Conservation (phyloP, 2,329 filamentous ascomycete species). For the Pestalotiopsis sp. region DNA sequence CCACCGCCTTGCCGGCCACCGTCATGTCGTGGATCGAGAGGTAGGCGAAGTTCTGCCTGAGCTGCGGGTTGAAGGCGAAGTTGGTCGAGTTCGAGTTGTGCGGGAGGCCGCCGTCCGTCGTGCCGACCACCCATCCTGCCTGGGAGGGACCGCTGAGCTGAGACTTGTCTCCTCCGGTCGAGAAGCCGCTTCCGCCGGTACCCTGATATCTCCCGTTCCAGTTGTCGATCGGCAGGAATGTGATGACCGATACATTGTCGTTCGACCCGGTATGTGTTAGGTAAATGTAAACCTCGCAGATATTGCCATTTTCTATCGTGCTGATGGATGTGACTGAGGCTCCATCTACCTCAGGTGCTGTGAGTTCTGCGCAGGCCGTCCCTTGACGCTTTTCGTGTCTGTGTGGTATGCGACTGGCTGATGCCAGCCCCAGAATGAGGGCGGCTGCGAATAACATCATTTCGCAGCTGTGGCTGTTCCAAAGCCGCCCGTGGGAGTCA, state of each 20-base stretch:
- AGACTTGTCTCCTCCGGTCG: constrained; percentile 24
- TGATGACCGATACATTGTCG: constrained; percentile 8
- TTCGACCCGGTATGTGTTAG: background rate
- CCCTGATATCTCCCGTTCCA: constrained; percentile 34
- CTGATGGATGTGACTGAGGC: constrained; percentile 9
- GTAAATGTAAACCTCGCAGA: constrained; percentile 10
- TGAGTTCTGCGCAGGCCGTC: background rate
- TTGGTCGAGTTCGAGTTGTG: constrained; percentile 16
- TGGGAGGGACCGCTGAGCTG: constrained; percentile 16
- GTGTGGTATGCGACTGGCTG: background rate
- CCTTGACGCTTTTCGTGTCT: background rate
- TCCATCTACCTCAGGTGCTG: constrained; percentile 4
- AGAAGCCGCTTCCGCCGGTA: constrained; percentile 33
- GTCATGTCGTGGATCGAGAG: constrained; percentile 32
- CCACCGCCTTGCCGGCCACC: constrained; percentile 45
- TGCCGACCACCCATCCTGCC: constrained; percentile 26
- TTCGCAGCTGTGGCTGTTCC: background rate
- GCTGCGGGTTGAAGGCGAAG: constrained; percentile 24
- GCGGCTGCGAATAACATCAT: background rate
- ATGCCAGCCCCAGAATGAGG: background rate
- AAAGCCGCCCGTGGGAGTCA: background rate
- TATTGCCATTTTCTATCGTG: background rate
- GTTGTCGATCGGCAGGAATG: background rate
- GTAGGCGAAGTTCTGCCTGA: constrained; percentile 24
- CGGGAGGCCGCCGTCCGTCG: constrained; percentile 28